phyloP scores from a whole-genome alignment of 805 yeast species.

The Hanseniaspora clermontiae region DNA sequence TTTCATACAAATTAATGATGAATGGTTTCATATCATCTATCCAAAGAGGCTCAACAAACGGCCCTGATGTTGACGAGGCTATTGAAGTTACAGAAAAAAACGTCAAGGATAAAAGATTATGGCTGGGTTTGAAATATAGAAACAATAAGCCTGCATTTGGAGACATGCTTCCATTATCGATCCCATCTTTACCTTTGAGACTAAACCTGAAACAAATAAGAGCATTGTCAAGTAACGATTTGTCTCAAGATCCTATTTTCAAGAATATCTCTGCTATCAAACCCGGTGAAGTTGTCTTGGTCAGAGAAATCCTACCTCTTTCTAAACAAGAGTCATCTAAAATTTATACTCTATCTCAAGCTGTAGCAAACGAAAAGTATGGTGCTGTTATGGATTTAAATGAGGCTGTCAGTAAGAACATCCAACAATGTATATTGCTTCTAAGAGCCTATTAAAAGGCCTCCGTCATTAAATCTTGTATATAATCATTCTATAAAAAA shows the following conservation, averaged over 20 bases:
- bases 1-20: constrained; percentile 72
- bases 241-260: constrained; percentile 65
- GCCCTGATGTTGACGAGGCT: constrained; percentile 62
- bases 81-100: constrained; percentile 77
- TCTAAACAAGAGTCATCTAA: not conserved
- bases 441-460: constrained; percentile 52
- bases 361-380: constrained; percentile 24
- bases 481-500: constrained; percentile 12
- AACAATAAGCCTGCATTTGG: constrained; percentile 65
- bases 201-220: constrained; percentile 53
- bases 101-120: constrained; percentile 69
- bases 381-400: constrained; percentile 58
- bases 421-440: constrained; percentile 59
- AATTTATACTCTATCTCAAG: constrained; percentile 3
- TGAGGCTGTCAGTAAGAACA: constrained; percentile 67
- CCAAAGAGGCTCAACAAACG: constrained; percentile 69
- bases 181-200: constrained; percentile 67
- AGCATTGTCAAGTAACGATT: constrained; percentile 24
- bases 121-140: constrained; percentile 86
- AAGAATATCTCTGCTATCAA: constrained; percentile 68
- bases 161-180: constrained; percentile 60
- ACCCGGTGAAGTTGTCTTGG: constrained; percentile 79
- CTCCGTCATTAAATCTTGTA: not conserved
- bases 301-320: constrained; percentile 31
- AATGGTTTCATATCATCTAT: constrained; percentile 81